Evolutionary conservation across 805 yeast species (phyloP).

Genomic region (Saccharomycopsis amapae): DNA sequence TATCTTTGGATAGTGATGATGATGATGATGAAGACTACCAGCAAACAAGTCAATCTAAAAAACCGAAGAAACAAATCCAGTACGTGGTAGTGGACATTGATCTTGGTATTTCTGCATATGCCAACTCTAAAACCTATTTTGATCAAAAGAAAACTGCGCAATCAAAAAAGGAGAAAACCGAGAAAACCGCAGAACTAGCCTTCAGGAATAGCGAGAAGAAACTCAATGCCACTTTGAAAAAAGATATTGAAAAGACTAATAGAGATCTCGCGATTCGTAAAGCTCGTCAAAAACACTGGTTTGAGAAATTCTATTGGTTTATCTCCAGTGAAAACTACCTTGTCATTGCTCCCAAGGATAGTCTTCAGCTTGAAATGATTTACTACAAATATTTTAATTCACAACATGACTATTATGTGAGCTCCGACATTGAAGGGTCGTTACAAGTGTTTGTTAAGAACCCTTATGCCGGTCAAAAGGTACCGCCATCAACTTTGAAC

Average conservation of each 20-base stretch:
- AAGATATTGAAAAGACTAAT: slow-evolving; percentile 51
- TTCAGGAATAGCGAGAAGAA: slow-evolving; percentile 75
- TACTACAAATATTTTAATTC: slow-evolving; percentile 67
- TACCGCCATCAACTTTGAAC: slow-evolving; percentile 80
- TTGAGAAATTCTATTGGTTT: slow-evolving; percentile 94
- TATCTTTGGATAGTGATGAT: slow-evolving; percentile 12
- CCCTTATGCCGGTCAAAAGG: slow-evolving; percentile 57
- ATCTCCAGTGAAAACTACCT: slow-evolving; percentile 83
- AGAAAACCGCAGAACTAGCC: slow-evolving; percentile 68
- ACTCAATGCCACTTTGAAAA: slow-evolving; percentile 64
- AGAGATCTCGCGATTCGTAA: slow-evolving; percentile 44
- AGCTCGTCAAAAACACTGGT: slow-evolving; percentile 73
- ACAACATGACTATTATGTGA: slow-evolving; percentile 63
- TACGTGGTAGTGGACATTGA: slow-evolving; percentile 56
- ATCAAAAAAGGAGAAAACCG: slow-evolving; percentile 74
- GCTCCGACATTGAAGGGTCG: slow-evolving; percentile 68
- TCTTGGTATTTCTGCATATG: slow-evolving; percentile 67
- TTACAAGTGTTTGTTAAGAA: slow-evolving; percentile 75
- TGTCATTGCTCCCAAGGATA: slow-evolving; percentile 82
- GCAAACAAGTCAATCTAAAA: slow-evolving; percentile 20
- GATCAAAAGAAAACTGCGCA: slow-evolving; percentile 68
- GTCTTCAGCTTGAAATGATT: slow-evolving; percentile 69
- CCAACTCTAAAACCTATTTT: slow-evolving; percentile 80
- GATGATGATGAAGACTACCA: slow-evolving; percentile 24
- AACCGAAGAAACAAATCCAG: slow-evolving; percentile 21